phyloP scores from a whole-genome alignment of 78 protist species.

The Mastigamoeba balamuthi region DNA sequence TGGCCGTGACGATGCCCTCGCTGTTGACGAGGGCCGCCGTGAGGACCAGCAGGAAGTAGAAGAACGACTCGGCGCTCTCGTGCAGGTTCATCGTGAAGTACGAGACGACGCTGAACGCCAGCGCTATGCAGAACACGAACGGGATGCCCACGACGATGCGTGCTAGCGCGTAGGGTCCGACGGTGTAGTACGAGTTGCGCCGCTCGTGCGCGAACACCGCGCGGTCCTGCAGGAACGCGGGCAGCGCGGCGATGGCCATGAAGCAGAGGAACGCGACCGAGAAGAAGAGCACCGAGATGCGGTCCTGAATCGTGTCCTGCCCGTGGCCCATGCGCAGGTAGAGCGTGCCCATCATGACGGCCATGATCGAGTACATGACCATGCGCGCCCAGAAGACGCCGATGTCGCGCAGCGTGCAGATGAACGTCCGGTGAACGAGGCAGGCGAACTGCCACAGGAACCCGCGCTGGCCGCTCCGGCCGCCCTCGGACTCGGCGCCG shows the following conservation, averaged over 20 bases:
- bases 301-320: slow-evolving; percentile 5
- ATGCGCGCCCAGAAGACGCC: background rate
- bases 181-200: slow-evolving; percentile 28
- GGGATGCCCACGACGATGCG: slow-evolving; percentile 11
- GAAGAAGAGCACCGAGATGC: slow-evolving; percentile 20
- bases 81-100: slow-evolving; percentile 1
- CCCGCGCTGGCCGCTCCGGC: no score
- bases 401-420: background rate
- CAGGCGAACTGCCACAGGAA: no score
- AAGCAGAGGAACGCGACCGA: slow-evolving; percentile 11
- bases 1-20: background rate
- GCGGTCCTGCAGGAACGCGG: slow-evolving; percentile 4
- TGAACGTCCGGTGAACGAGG: no score
- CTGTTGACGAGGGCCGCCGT: background rate
- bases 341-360: slow-evolving; percentile 7
- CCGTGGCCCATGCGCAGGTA: background rate
- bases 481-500: no score
- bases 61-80: slow-evolving; percentile 10
- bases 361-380: background rate
- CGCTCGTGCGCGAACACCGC: slow-evolving; percentile 44
- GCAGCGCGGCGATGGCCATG: slow-evolving; percentile 5
- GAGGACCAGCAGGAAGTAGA: background rate
- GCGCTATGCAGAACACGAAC: background rate
- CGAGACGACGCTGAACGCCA: background rate
- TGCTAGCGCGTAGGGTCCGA: slow-evolving; percentile 21